phyloP scores from a whole-genome alignment of 163 green algal genomes.

The Chlorella variabilis region DNA sequence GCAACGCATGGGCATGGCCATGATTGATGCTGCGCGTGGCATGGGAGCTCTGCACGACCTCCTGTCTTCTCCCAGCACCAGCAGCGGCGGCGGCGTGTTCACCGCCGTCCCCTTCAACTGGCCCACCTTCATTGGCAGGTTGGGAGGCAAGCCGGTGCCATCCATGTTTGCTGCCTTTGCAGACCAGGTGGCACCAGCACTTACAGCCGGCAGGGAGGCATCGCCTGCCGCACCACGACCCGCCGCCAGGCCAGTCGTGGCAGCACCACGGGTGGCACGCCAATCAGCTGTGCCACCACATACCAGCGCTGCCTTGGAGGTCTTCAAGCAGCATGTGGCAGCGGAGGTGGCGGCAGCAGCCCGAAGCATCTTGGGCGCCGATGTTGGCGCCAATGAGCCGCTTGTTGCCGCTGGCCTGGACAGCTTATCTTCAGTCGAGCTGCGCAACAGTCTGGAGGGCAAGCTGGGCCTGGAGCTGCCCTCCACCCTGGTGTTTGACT shows the following conservation, averaged over 20 bases:
- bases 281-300: neutral
- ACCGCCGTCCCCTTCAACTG: slow-evolving; percentile 71
- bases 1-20: slow-evolving; percentile 82
- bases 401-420: slow-evolving; percentile 84
- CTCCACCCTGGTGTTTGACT: slow-evolving; percentile 79
- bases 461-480: slow-evolving; percentile 58
- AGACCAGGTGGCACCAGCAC: neutral
- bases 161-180: slow-evolving; percentile 48
- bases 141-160: slow-evolving; percentile 41
- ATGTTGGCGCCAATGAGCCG: slow-evolving; percentile 53
- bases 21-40: slow-evolving; percentile 65
- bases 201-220: neutral
- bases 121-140: slow-evolving; percentile 54
- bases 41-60: slow-evolving; percentile 67
- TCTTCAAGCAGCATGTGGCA: slow-evolving; percentile 71
- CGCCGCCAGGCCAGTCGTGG: neutral
- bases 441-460: slow-evolving; percentile 67
- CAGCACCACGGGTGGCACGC: no score
- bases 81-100: slow-evolving; percentile 36
- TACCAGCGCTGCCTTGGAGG: neutral
- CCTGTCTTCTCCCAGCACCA: slow-evolving; percentile 36
- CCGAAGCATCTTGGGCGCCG: slow-evolving; percentile 42
- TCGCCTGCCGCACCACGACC: neutral
- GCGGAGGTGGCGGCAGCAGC: slow-evolving; percentile 50
- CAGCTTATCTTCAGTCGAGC: slow-evolving; percentile 81